A percentile compares a stretch with the other conserved stretches of the same genome.
These are phyloP conservation scores for Drechslera avenae DNA, from an alignment of 2,329 filamentous ascomycete species.

Conservation along the genomic window DNA sequence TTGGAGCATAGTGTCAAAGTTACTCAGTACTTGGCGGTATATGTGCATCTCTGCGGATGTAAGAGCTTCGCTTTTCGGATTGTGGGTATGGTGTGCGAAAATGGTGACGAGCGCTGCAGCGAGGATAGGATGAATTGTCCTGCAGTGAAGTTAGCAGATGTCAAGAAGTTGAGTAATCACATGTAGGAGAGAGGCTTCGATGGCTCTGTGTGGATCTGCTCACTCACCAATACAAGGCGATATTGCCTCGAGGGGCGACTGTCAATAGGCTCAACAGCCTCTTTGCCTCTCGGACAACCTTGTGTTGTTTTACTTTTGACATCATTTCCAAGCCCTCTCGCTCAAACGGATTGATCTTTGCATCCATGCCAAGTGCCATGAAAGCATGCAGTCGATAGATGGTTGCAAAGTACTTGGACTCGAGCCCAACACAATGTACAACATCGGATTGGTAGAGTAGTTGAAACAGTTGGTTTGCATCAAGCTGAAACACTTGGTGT, in stretches of 20 bases:
- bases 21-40: constrained; percentile 16
- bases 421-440: constrained; percentile 24
- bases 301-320: constrained; percentile 20
- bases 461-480: constrained; percentile 23
- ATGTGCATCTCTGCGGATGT: constrained; percentile 11
- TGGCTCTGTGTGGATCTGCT: not conserved
- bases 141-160: constrained; percentile 3
- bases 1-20: constrained; percentile 16
- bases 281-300: constrained; percentile 22
- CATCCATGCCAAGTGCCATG: constrained; percentile 18
- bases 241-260: constrained; percentile 26
- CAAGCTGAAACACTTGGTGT: constrained; percentile 29
- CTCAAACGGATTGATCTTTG: constrained; percentile 27
- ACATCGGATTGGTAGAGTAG: constrained; percentile 35
- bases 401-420: constrained; percentile 34
- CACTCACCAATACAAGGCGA: constrained; percentile 29
- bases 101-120: constrained; percentile 31
- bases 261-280: constrained; percentile 23
- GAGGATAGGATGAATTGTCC: constrained; percentile 16
- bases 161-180: not conserved
- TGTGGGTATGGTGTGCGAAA: constrained; percentile 25
- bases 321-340: constrained; percentile 18
- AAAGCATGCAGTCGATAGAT: constrained; percentile 29
- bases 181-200: not conserved
- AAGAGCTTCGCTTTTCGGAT: constrained; percentile 6